Evolutionary conservation across 257 asterid genomes (phyloP).

Genomic region (Nicotiana otophora): DNA sequence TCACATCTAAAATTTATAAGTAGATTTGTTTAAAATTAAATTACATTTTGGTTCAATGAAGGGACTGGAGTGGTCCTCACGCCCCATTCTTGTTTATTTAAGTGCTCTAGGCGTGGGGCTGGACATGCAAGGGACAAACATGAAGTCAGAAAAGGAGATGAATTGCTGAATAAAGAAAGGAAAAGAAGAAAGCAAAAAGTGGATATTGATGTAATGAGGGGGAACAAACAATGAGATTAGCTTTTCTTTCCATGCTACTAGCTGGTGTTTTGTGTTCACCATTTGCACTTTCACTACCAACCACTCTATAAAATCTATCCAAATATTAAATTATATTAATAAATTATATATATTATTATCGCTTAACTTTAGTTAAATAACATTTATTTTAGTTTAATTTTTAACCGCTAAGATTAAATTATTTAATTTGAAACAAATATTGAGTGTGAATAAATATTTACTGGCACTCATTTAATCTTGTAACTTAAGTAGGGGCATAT

Average conservation of each 20-base stretch:
- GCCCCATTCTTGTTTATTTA: no score
- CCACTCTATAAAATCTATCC: no score
- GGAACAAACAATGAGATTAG: neutral
- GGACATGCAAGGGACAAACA: neutral
- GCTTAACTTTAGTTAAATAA: no score
- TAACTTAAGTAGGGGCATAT: no score
- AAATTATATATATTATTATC: no score
- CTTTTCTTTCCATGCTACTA: constrained; percentile 11
- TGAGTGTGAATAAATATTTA: no score
- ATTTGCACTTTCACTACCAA: neutral
- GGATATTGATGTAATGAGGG: neutral
- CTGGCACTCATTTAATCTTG: no score
- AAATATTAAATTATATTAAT: no score
- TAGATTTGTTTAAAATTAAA: no score
- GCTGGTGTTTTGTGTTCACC: neutral
- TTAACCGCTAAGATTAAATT: no score
- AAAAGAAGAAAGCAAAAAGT: constrained; percentile 12
- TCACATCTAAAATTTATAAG: neutral
- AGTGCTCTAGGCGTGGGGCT: neutral
- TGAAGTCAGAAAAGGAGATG: neutral
- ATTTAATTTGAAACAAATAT: no score
- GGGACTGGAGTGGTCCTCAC: neutral
- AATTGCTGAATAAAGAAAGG: neutral
- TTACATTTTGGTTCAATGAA: neutral
- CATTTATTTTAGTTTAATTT: no score